Evolutionary conservation across 2,329 filamentous ascomycete genomes (phyloP), one percentile per base, ranked within the genome.

Genomic region (Monascus ruber): DNA sequence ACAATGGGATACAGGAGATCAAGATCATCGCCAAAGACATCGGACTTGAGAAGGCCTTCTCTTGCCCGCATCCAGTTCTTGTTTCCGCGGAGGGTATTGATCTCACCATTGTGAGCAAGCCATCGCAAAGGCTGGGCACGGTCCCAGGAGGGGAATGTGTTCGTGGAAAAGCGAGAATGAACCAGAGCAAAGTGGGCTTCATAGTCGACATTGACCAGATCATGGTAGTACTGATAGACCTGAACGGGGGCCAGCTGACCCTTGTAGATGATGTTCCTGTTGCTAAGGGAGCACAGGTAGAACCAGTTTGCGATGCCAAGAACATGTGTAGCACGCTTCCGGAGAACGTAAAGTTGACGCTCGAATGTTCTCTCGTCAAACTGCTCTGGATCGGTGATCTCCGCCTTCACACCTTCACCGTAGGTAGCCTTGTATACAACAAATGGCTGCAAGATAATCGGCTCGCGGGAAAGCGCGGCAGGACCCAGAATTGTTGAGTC

Each of bases 61-160:
- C 89, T 81, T 46, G 89, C 89, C 52, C 88, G 83, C 89, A 96
- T 96, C 89, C 89, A 96, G 69, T 96, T 96, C 75, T 96, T 96
- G 72, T 96, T 96, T 45, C 89, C 89, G 60, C 89, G 83, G 45
- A 96, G 71, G 1, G 89, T 96, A 66, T 96, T 96, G 61, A 96
- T 96, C 69, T 96, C 89, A 73, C 89, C 89, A 63, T 96, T 96
- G 72, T 96, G 89, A 55, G 89, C 89, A 48, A 88, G 88, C 89
- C 89, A 96, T 66, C 89, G 79, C 48, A 96, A 71, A 47, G 89
- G 89, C 70, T 96, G 89, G 45, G 89, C 91, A 69, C 89, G 84
- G 65, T 96, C 91, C 89, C 89, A 96, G 1, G 87, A 94, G 17
- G 89, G 89, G 68, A 96, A 96, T 38, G 89, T 96, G 72, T 96